Evolutionary conservation across 2,329 filamentous ascomycete genomes (phyloP).

Genomic region (Penicillium digitatum): DNA sequence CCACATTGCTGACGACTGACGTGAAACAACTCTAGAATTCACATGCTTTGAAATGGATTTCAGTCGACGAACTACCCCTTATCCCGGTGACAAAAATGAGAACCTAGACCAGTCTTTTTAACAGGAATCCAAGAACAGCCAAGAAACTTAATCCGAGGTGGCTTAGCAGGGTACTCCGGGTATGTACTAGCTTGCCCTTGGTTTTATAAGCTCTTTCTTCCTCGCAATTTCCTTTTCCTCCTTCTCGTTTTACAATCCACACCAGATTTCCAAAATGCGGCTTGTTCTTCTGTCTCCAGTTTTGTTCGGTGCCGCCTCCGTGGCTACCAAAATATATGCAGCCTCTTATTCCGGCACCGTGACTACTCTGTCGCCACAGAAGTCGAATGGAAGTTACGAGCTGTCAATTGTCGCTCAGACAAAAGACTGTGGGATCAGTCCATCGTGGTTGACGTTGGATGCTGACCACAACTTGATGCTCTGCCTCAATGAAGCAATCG

Average conservation of each 20-base stretch:
- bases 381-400: slow-evolving; percentile 2
- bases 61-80: background rate
- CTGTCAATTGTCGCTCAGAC: slow-evolving; percentile 9
- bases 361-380: slow-evolving; percentile 25
- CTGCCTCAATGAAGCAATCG: slow-evolving; percentile 21
- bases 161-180: too few species aligned
- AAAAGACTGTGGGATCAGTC: slow-evolving; percentile 15
- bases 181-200: background rate
- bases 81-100: background rate
- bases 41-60: background rate
- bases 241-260: background rate
- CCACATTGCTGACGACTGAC: background rate
- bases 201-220: too few species aligned
- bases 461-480: slow-evolving; percentile 8
- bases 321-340: slow-evolving; percentile 26
- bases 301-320: background rate
- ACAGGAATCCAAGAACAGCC: background rate
- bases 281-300: background rate
- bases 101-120: background rate
- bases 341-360: slow-evolving; percentile 36
- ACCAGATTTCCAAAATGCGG: background rate
- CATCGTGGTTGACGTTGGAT: slow-evolving; percentile 23
- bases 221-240: background rate
- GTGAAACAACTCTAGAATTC: background rate
- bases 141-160: background rate